Evolutionary conservation across 441 rosid species (phyloP).

Genomic region (Populus trichocarpa): DNA sequence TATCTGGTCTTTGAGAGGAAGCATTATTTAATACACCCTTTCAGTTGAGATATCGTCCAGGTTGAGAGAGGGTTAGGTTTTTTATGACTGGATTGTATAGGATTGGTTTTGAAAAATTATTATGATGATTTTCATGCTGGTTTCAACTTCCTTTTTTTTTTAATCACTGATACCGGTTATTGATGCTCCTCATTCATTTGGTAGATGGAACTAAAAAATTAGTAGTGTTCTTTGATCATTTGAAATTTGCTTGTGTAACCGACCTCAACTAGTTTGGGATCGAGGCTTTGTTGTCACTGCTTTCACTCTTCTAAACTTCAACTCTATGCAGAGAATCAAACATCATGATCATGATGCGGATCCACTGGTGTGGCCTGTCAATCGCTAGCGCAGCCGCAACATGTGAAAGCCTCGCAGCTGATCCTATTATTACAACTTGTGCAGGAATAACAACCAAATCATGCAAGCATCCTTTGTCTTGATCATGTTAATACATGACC

Average conservation of each 20-base stretch:
- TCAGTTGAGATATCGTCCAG: neutral
- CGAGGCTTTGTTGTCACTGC: neutral
- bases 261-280: neutral
- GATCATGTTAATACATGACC: neutral
- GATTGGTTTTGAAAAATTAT: neutral
- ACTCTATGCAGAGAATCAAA: slow-evolving; percentile 25
- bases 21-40: neutral
- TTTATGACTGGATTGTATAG: neutral
- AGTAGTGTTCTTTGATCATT: neutral
- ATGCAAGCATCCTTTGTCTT: neutral
- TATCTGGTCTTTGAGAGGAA: neutral
- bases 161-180: neutral
- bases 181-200: neutral
- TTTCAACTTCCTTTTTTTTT: neutral
- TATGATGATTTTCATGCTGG: neutral
- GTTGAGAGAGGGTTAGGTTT: neutral
- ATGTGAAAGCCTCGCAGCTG: neutral
- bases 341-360: slow-evolving; percentile 12
- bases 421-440: neutral
- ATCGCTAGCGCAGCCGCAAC: neutral
- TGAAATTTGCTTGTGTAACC: neutral
- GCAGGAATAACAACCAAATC: neutral
- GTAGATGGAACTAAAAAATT: neutral
- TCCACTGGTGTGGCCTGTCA: neutral
- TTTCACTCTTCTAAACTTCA: neutral